Percentiles rank a stretch among this genome's conserved stretches.
Conservation (phyloP, 1,284 basidiomycete genomes). For the Fomitopsis schrenkii region DNA sequence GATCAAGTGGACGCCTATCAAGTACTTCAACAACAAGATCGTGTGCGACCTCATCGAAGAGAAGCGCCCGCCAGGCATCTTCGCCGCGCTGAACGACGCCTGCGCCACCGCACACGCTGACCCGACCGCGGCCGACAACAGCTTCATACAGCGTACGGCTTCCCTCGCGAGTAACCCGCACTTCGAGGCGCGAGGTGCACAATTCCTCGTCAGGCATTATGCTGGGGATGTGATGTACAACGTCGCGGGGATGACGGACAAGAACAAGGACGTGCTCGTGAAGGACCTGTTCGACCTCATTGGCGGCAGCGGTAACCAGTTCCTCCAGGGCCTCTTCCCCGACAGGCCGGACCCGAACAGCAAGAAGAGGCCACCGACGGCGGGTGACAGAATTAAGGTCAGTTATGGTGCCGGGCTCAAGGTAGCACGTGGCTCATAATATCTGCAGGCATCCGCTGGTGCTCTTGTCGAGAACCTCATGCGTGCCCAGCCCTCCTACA, state of each 20-base stretch:
- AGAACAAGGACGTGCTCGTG: slow-evolving; percentile 97
- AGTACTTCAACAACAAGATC: slow-evolving; percentile 95
- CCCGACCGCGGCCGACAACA: slow-evolving; percentile 93
- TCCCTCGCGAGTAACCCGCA: slow-evolving; percentile 81
- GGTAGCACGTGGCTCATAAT: background rate
- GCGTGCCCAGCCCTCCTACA: slow-evolving; percentile 97
- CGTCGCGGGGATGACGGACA: slow-evolving; percentile 97
- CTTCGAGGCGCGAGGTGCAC: slow-evolving; percentile 88
- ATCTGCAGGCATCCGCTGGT: slow-evolving; percentile 62
- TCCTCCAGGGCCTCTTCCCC: slow-evolving; percentile 89
- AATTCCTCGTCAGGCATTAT: slow-evolving; percentile 92
- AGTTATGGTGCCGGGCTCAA: slow-evolving; percentile 10
- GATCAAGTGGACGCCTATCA: slow-evolving; percentile 99
- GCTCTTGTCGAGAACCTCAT: slow-evolving; percentile 95
- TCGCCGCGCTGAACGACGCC: slow-evolving; percentile 97
- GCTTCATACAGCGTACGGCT: slow-evolving; percentile 91
- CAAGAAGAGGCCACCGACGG: slow-evolving; percentile 98
- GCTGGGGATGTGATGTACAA: slow-evolving; percentile 99
- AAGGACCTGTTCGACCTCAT: slow-evolving; percentile 95
- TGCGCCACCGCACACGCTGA: slow-evolving; percentile 98
- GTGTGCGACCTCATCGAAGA: slow-evolving; percentile 99
- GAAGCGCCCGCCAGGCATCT: slow-evolving; percentile 93
- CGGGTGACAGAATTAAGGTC: slow-evolving; percentile 97
- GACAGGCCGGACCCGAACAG: slow-evolving; percentile 94
- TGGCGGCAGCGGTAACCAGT: slow-evolving; percentile 74